Percentiles rank a stretch among this genome's conserved stretches.
Evolutionary conservation across 345 rosid species (phyloP).

Genomic region (Acer campestre): DNA sequence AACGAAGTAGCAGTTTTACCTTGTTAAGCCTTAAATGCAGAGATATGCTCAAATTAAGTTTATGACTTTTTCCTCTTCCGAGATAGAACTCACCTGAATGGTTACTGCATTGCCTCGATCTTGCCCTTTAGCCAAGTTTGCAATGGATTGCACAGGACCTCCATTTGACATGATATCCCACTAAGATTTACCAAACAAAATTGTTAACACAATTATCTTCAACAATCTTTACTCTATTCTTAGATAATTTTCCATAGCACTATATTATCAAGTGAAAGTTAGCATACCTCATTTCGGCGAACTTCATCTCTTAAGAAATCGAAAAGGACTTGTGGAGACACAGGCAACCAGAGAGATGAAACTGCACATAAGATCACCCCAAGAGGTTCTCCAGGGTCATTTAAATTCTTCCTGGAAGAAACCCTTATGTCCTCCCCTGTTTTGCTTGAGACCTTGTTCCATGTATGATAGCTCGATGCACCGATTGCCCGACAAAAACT

Average conservation of each 20-base stretch:
- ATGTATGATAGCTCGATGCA: slow-evolving; percentile 92
- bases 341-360: slow-evolving; percentile 85
- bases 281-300: slow-evolving; percentile 75
- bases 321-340: slow-evolving; percentile 65
- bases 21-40: neutral
- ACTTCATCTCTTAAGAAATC: slow-evolving; percentile 91
- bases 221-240: neutral
- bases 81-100: slow-evolving; percentile 53
- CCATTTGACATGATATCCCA: slow-evolving; percentile 89
- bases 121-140: slow-evolving; percentile 85
- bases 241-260: neutral
- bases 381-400: slow-evolving; percentile 89
- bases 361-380: slow-evolving; percentile 92
- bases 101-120: slow-evolving; percentile 92
- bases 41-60: neutral
- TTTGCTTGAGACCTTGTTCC: slow-evolving; percentile 84
- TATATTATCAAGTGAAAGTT: neutral
- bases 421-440: slow-evolving; percentile 92
- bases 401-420: slow-evolving; percentile 88
- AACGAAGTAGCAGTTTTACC: neutral
- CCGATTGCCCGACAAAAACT: slow-evolving; percentile 80
- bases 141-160: slow-evolving; percentile 68
- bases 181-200: slow-evolving; percentile 37
- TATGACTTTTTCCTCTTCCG: neutral
- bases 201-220: neutral